Percentiles rank a stretch among this genome's conserved stretches.
Conservation (phyloP, 2,329 filamentous ascomycete genomes). For the Basipetospora chlamydospora region DNA sequence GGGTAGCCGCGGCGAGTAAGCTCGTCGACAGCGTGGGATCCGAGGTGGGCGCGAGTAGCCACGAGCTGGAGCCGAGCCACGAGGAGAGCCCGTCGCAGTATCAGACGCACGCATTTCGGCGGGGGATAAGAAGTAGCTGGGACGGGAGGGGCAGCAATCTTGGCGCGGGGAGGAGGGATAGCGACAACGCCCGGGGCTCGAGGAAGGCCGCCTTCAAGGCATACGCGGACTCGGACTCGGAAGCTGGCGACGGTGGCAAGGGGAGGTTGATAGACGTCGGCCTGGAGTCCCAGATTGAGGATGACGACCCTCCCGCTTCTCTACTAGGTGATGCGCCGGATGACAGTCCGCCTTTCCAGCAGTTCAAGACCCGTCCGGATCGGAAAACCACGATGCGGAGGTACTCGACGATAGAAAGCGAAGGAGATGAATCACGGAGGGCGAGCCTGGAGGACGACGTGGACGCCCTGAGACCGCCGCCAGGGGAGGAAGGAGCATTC, state of each 20-base stretch:
- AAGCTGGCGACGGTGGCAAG: conserved; percentile 18
- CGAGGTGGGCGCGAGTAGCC: conserved; percentile 53
- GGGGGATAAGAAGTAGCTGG: conserved; percentile 51
- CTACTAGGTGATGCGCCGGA: conserved; percentile 37
- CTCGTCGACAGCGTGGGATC: conserved; percentile 76
- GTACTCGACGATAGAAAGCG: conserved; percentile 30
- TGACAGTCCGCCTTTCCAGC: conserved; percentile 46
- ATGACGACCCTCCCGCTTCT: conserved; percentile 45
- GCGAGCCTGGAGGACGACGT: conserved; percentile 6
- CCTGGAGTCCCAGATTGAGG: conserved; percentile 52
- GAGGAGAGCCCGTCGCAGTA: conserved; percentile 5
- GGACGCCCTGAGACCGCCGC: conserved; percentile 4
- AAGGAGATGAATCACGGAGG: conserved; percentile 25
- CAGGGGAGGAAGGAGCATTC: conserved; percentile 43
- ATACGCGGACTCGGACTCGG: not conserved
- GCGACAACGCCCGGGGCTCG: not conserved
- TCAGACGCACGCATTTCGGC: conserved; percentile 14
- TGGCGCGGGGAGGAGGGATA: not conserved
- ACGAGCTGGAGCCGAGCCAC: conserved; percentile 34
- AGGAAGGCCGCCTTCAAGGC: not conserved
- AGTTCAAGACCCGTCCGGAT: conserved; percentile 30
- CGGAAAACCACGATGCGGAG: conserved; percentile 25
- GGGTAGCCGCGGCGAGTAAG: conserved; percentile 73
- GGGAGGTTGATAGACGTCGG: conserved; percentile 78
- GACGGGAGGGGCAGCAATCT: conserved; percentile 30